A percentile compares a stretch with the other conserved stretches of the same genome.
These are phyloP conservation scores for Boletus putidus DNA, from an alignment of 1,284 basidiomycete genomes.

Conservation along the genomic window DNA sequence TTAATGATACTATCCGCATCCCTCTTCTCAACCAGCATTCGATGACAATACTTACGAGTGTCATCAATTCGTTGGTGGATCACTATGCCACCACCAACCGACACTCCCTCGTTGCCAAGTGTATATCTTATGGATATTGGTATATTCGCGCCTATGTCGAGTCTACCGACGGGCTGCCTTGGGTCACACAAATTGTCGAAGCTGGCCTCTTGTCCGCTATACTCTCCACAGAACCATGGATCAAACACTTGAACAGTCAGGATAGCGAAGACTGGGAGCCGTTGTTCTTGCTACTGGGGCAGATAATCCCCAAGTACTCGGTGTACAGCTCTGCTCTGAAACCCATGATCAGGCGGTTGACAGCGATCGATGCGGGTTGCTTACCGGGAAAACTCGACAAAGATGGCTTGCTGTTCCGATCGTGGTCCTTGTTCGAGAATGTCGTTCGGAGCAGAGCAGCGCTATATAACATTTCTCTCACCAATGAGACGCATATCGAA, in stretches of 20 bases:
- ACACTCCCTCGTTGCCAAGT: slow-evolving; percentile 26
- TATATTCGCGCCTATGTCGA: slow-evolving; percentile 34
- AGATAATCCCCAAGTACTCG: slow-evolving; percentile 34
- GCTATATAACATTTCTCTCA: slow-evolving; percentile 8
- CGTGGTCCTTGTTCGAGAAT: slow-evolving; percentile 29
- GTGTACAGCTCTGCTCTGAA: slow-evolving; percentile 28
- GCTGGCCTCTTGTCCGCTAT: slow-evolving; percentile 31
- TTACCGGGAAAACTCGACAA: slow-evolving; percentile 21
- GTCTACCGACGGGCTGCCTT: slow-evolving; percentile 31
- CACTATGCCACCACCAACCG: slow-evolving; percentile 8
- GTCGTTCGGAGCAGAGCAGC: slow-evolving; percentile 21
- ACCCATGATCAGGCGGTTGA: slow-evolving; percentile 20
- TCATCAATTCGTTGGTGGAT: slow-evolving; percentile 22
- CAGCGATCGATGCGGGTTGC: slow-evolving; percentile 18
- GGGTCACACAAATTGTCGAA: slow-evolving; percentile 31
- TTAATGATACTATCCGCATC: slow-evolving; percentile 31
- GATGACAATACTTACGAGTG: slow-evolving; percentile 21
- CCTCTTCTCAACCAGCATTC: slow-evolving; percentile 31
- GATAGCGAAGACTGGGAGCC: slow-evolving; percentile 36
- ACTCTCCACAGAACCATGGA: slow-evolving; percentile 33
- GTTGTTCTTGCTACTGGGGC: slow-evolving; percentile 26
- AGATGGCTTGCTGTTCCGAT: slow-evolving; percentile 18
- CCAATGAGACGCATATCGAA: slow-evolving; percentile 21
- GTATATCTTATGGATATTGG: slow-evolving; percentile 36
- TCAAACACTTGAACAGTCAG: slow-evolving; percentile 23